Evolutionary conservation across 306 rosid genomes (phyloP), one percentile per base, ranked within the genome.

Genomic region (Dryas drummondii): DNA sequence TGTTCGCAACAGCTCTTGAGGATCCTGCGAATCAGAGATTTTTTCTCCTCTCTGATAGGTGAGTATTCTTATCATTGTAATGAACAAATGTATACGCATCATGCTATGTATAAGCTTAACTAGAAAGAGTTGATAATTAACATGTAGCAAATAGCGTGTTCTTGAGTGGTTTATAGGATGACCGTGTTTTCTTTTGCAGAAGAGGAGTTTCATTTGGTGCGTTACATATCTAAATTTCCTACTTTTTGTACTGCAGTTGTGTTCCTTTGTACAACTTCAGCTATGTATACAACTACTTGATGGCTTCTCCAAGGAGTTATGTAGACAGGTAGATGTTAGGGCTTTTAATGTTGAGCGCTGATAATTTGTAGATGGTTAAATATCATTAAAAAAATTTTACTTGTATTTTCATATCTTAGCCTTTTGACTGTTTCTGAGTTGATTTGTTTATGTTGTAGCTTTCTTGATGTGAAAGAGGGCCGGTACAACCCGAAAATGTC

Each of bases 401-500:
- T 4, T 11, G 14, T 52, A 44, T 17, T 56, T 44, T 12, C 11
- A 40, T 4, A 41, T 49, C 9, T 27, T 12, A 49, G 19, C 10
- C 14, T 50, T 32, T 15, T 65, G 14, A 73, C 26, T 71, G 78
- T 47, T 16, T 71, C 76, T 75, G 74, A 68, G 60, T 22, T 60
- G 46, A 53, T 78, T 66, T 77, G 76, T 81, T 74, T 58, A 66
- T 78, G 8, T 77, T 85, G 85, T 85, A 94, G 99, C 85, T 94
- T 94, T 90, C 93, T 90, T 76, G 97, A 94, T 83, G 91, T 68
- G 44, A 94, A 89, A 80, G 97, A 85, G 83, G 97, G 92, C 68
- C 97, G 99, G 83, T 89, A 94, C 88, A 92, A 89, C 78, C 90
- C 96, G 14, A 92, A 84, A 79, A 94, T 94, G 99, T 90, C 99